Percentiles rank a stretch among this genome's conserved stretches.
Evolutionary conservation across 2,329 filamentous ascomycete genomes (phyloP).

Genomic region (Xylaria polymorpha): DNA sequence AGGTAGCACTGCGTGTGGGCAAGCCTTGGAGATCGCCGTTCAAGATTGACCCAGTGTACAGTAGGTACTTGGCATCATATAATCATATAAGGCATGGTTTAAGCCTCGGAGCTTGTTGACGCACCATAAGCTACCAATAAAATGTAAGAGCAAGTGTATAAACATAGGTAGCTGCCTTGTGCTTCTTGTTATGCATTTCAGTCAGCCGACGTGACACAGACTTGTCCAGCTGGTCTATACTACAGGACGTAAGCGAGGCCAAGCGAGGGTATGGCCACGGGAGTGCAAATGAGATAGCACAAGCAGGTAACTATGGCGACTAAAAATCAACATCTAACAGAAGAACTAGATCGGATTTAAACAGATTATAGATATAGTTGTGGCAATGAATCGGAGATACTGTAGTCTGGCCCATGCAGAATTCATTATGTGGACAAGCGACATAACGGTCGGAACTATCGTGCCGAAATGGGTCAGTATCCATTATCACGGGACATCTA

Average conservation of each 20-base stretch:
- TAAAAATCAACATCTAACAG: background rate
- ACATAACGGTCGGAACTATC: background rate
- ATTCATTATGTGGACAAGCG: background rate
- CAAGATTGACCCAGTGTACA: background rate
- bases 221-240: background rate
- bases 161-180: background rate
- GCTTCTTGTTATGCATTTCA: background rate
- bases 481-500: no score
- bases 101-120: background rate
- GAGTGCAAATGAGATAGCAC: background rate
- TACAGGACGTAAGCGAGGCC: no score
- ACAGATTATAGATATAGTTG: background rate
- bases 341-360: background rate
- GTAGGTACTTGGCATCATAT: background rate
- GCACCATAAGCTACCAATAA: background rate
- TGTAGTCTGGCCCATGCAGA: background rate
- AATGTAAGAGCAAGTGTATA: background rate
- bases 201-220: background rate
- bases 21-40: background rate
- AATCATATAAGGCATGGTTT: background rate
- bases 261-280: no score
- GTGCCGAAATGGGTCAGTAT: no score
- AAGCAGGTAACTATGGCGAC: no score
- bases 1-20: background rate
- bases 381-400: background rate